A percentile compares a stretch with the other conserved stretches of the same genome.
phyloP scores from a whole-genome alignment of 164 flowering plant genomes.

The Sextonia rubra region DNA sequence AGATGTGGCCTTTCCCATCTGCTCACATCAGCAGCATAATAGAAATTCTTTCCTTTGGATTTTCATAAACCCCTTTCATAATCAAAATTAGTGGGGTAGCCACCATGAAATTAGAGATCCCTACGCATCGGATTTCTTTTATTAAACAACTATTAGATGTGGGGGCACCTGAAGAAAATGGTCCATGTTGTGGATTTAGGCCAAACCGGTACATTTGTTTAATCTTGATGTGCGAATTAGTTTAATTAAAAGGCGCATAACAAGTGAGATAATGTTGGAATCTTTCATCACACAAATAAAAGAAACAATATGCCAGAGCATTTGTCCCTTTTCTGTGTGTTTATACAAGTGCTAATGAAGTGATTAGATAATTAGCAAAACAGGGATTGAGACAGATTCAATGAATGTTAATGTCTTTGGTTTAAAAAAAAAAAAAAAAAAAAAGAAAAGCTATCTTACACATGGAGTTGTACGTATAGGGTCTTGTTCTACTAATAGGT shows the following conservation, averaged over 20 bases:
- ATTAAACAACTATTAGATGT: background rate
- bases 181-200: background rate
- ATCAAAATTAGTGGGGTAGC: background rate
- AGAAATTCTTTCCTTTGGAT: background rate
- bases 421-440: no score
- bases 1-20: background rate
- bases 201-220: slow-evolving; percentile 1
- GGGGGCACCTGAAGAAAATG: slow-evolving; percentile 3
- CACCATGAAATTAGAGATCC: background rate
- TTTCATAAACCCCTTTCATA: background rate
- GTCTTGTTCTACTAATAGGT: no score
- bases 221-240: background rate
- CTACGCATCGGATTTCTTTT: background rate
- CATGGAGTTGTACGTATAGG: no score
- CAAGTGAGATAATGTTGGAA: slow-evolving; percentile 36
- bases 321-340: slow-evolving; percentile 28
- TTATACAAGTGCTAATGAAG: background rate
- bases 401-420: no score
- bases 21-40: background rate
- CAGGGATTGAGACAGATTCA: no score
- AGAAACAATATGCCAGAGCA: slow-evolving; percentile 6
- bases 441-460: no score
- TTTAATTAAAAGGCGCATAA: background rate
- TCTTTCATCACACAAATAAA: slow-evolving; percentile 26
- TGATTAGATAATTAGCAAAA: no score